phyloP scores from a whole-genome alignment of 352 stramenopile genomes.

The Globisporangium iwayamae region DNA sequence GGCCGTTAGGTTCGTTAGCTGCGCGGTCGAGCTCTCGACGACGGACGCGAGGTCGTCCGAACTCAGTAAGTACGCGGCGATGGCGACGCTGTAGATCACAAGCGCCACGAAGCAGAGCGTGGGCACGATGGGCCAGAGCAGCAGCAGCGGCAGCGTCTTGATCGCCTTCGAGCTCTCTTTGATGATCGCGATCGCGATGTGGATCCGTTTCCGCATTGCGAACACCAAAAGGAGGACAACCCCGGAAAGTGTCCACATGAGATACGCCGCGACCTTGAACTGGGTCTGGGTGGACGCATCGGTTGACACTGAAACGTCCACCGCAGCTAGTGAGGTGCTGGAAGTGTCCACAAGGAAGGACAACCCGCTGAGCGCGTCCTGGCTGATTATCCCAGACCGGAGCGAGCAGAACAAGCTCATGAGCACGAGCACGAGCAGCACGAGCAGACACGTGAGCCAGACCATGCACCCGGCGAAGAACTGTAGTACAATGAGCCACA shows the following conservation, averaged over 20 bases:
- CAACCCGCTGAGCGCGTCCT: slow-evolving; percentile 29
- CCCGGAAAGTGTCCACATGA: slow-evolving; percentile 47
- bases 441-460: slow-evolving; percentile 72
- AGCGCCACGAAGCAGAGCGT: slow-evolving; percentile 51
- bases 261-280: slow-evolving; percentile 65
- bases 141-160: slow-evolving; percentile 49
- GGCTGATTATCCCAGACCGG: slow-evolving; percentile 54
- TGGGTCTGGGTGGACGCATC: slow-evolving; percentile 41
- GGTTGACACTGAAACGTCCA: slow-evolving; percentile 21
- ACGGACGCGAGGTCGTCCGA: slow-evolving; percentile 39
- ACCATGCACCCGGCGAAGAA: slow-evolving; percentile 75
- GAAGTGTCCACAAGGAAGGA: slow-evolving; percentile 40
- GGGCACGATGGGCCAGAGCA: slow-evolving; percentile 58
- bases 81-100: slow-evolving; percentile 50
- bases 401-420: slow-evolving; percentile 79
- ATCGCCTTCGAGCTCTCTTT: slow-evolving; percentile 65
- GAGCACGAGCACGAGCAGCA: slow-evolving; percentile 57
- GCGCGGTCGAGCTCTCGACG: slow-evolving; percentile 22
- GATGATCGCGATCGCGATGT: slow-evolving; percentile 70
- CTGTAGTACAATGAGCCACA: slow-evolving; percentile 77
- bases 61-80: slow-evolving; percentile 60
- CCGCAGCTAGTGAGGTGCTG: not conserved
- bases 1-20: slow-evolving; percentile 29
- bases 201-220: slow-evolving; percentile 63
- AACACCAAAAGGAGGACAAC: slow-evolving; percentile 57